phyloP scores from a whole-genome alignment of 768 basidiomycete genomes.

The Hericium erinaceus region DNA sequence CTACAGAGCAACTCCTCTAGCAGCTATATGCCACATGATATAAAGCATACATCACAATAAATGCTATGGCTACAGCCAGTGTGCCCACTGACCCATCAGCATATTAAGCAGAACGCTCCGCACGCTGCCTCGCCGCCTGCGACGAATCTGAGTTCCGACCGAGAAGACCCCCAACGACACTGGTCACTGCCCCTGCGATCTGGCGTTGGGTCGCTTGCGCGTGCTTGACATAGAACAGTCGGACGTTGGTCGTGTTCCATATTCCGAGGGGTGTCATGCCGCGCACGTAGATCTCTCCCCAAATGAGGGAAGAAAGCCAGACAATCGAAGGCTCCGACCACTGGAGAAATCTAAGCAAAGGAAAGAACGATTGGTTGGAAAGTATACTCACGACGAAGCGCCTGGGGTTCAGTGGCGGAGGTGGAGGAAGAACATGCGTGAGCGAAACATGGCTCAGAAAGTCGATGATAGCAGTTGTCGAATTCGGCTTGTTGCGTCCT shows the following conservation, averaged over 20 bases:
- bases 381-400: conserved; percentile 56
- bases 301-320: conserved; percentile 89
- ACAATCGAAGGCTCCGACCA: conserved; percentile 89
- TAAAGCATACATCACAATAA: background rate
- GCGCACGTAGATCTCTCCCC: conserved; percentile 92
- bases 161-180: conserved; percentile 71
- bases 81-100: background rate
- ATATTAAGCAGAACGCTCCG: conserved; percentile 2
- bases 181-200: conserved; percentile 70
- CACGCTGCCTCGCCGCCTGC: conserved; percentile 11
- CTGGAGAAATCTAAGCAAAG: conserved; percentile 28
- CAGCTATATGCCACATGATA: too few species aligned
- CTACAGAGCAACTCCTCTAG: too few species aligned
- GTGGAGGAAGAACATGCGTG: conserved; percentile 63
- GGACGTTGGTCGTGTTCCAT: conserved; percentile 86
- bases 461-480: conserved; percentile 62
- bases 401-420: conserved; percentile 55
- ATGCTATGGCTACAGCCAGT: background rate
- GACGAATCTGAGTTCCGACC: conserved; percentile 27
- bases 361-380: conserved; percentile 1
- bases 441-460: conserved; percentile 66
- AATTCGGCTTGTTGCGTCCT: conserved; percentile 49
- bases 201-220: conserved; percentile 59
- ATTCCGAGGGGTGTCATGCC: conserved; percentile 81
- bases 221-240: conserved; percentile 88